Evolutionary conservation across 2,329 filamentous ascomycete species (phyloP).

Genomic region (Fusarium praegraminearum): DNA sequence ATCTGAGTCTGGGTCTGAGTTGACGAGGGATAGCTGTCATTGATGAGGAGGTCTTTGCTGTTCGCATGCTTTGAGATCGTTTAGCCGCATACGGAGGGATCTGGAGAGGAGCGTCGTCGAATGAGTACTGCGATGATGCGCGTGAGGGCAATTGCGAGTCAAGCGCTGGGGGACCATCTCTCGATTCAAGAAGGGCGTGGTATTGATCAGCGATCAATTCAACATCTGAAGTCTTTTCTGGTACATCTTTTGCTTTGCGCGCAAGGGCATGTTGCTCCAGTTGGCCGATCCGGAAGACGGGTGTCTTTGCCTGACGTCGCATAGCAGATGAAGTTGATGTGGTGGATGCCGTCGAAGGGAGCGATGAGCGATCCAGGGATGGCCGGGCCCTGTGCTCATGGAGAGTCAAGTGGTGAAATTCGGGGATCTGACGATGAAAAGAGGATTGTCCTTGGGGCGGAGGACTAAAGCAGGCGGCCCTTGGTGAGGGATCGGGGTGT

Average conservation of each 20-base stretch:
- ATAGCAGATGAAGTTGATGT: conserved; percentile 50
- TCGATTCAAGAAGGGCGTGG: conserved; percentile 57
- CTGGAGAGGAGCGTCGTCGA: conserved; percentile 29
- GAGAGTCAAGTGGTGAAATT: conserved; percentile 45
- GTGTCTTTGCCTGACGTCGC: conserved; percentile 64
- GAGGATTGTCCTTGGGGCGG: conserved; percentile 33
- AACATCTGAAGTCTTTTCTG: conserved; percentile 56
- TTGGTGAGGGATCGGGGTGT: conserved; percentile 23
- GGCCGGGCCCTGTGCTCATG: conserved; percentile 37
- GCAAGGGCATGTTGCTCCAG: conserved; percentile 54
- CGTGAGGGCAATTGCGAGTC: conserved; percentile 47
- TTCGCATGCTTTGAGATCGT: conserved; percentile 17
- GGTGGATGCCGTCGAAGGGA: conserved; percentile 53
- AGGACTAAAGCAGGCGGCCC: conserved; percentile 23
- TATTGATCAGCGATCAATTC: conserved; percentile 66
- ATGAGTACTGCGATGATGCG: conserved; percentile 15
- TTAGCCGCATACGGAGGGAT: conserved; percentile 29
- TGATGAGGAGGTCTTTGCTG: conserved; percentile 32
- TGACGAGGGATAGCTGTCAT: conserved; percentile 42
- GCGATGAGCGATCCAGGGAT: conserved; percentile 45
- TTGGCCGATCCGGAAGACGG: conserved; percentile 63
- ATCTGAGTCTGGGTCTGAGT: conserved; percentile 38
- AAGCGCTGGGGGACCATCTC: conserved; percentile 52
- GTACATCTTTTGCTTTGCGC: conserved; percentile 37
- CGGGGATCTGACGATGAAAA: conserved; percentile 41